Percentiles rank a stretch among this genome's conserved stretches.
Evolutionary conservation across 305 asterid genomes (phyloP).

Genomic region (Salvia sclarea): DNA sequence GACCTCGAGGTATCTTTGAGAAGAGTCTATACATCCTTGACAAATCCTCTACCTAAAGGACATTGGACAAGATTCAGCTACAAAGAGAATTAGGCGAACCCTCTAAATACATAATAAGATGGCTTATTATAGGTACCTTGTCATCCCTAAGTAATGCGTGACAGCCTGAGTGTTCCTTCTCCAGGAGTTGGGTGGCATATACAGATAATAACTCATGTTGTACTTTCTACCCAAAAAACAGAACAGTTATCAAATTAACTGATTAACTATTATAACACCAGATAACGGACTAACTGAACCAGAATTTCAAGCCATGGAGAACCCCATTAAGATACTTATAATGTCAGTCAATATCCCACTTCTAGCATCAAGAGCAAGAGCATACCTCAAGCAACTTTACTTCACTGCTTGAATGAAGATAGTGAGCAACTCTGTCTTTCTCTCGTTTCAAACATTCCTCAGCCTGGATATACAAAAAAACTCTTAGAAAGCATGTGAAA

Average conservation of each 20-base stretch:
- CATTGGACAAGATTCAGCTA: slow-evolving; percentile 16
- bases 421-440: slow-evolving; percentile 69
- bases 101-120: slow-evolving; percentile 19
- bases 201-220: slow-evolving; percentile 89
- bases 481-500: slow-evolving; percentile 18
- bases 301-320: neutral
- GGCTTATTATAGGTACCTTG: slow-evolving; percentile 54
- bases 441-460: slow-evolving; percentile 83
- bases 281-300: slow-evolving; percentile 12
- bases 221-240: slow-evolving; percentile 53
- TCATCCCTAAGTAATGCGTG: slow-evolving; percentile 91
- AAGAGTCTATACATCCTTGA: slow-evolving; percentile 96
- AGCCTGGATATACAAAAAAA: slow-evolving; percentile 49
- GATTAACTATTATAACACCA: neutral
- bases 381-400: slow-evolving; percentile 76
- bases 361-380: slow-evolving; percentile 25
- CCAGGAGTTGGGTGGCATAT: slow-evolving; percentile 84
- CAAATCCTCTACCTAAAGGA: slow-evolving; percentile 72
- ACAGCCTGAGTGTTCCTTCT: slow-evolving; percentile 97
- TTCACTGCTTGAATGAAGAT: slow-evolving; percentile 75
- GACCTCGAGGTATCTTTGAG: slow-evolving; percentile 81
- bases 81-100: slow-evolving; percentile 20
- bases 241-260: neutral
- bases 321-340: neutral
- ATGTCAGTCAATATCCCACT: slow-evolving; percentile 19